A percentile compares a stretch with the other conserved stretches of the same genome.
Evolutionary conservation across 2,329 filamentous ascomycete genomes (phyloP).

Genomic region (Aureobasidium leucospermi): DNA sequence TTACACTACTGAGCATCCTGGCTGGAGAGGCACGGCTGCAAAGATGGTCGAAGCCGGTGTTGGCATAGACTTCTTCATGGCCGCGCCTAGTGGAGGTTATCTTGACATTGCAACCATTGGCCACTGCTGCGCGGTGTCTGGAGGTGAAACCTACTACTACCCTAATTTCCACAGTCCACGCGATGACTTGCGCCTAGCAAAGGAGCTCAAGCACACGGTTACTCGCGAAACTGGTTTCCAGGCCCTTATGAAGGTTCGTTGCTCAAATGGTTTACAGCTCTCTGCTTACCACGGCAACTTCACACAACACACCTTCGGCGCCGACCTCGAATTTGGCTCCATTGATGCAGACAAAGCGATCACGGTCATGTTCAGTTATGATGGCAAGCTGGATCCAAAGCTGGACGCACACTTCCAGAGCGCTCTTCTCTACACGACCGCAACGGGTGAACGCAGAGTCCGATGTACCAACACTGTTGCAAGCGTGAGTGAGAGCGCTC

Average conservation of each 20-base stretch:
- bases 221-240: constrained; percentile 91
- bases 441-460: constrained; percentile 79
- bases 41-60: constrained; percentile 83
- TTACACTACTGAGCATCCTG: constrained; percentile 80
- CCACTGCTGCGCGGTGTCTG: constrained; percentile 63
- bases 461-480: constrained; percentile 91
- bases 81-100: constrained; percentile 82
- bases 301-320: constrained; percentile 87
- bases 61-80: constrained; percentile 90
- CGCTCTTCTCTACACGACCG: constrained; percentile 88
- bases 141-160: constrained; percentile 93
- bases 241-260: constrained; percentile 95
- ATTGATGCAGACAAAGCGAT: constrained; percentile 93
- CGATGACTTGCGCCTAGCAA: constrained; percentile 73
- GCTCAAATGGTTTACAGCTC: constrained; percentile 91
- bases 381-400: constrained; percentile 95
- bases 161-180: constrained; percentile 88
- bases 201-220: constrained; percentile 79
- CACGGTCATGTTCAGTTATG: constrained; percentile 85
- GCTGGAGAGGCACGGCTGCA: constrained; percentile 76
- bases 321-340: constrained; percentile 86
- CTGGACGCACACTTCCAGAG: constrained; percentile 97
- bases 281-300: constrained; percentile 95
- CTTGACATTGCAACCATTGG: constrained; percentile 85
- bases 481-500: constrained; percentile 76